Evolutionary conservation across 2,329 filamentous ascomycete species (phyloP).

Genomic region (Colletotrichum salicis): DNA sequence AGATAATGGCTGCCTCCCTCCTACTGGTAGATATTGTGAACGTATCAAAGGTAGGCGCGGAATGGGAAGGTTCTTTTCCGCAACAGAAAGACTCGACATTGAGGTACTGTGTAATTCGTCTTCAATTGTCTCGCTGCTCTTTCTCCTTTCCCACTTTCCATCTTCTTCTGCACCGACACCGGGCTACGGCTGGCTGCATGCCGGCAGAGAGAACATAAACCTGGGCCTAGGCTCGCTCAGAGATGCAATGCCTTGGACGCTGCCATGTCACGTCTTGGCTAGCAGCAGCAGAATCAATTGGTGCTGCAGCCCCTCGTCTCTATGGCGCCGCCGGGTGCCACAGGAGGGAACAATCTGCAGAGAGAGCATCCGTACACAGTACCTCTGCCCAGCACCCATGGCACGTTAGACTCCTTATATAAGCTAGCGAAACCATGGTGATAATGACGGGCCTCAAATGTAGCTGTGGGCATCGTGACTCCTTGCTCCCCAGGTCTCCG

Average conservation of each 20-base stretch:
- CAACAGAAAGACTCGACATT: neutral
- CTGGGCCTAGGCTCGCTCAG: neutral
- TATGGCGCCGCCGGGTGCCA: constrained; percentile 31
- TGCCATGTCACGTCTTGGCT: constrained; percentile 21
- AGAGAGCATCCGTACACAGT: neutral
- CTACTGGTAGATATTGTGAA: neutral
- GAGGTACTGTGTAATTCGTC: neutral
- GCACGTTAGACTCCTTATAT: neutral
- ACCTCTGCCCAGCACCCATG: neutral
- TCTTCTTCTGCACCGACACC: constrained; percentile 3
- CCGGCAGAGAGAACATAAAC: neutral
- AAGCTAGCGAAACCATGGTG: neutral
- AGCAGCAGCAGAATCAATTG: constrained; percentile 20
- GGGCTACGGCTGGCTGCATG: neutral
- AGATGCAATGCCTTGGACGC: constrained; percentile 17
- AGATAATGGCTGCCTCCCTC: neutral
- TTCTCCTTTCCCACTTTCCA: neutral
- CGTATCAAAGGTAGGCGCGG: neutral
- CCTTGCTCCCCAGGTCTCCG: constrained; percentile 10
- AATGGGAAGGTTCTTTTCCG: neutral
- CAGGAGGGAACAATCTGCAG: neutral
- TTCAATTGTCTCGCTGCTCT: neutral
- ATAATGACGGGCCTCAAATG: neutral
- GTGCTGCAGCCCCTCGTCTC: constrained; percentile 30
- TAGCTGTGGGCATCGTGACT: neutral